A percentile compares a stretch with the other conserved stretches of the same genome.
phyloP scores from a whole-genome alignment of 495 filamentous ascomycete species.

The Daldinia grandis region DNA sequence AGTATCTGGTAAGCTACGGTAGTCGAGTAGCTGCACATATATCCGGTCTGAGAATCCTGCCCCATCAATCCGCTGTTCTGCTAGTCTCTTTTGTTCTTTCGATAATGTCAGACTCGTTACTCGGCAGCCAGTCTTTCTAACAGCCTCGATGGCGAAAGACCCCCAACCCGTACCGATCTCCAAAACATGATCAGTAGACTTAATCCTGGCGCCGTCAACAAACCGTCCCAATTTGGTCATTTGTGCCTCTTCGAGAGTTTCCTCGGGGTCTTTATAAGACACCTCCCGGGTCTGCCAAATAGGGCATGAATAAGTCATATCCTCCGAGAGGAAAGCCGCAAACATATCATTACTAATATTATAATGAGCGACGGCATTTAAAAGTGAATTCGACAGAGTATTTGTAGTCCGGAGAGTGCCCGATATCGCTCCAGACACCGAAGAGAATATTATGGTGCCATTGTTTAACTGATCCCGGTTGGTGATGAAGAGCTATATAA shows the following conservation, averaged over 20 bases:
- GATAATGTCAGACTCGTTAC: slow-evolving; percentile 70
- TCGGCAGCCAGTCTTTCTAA: slow-evolving; percentile 64
- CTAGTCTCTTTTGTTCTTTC: slow-evolving; percentile 67
- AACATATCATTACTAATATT: slow-evolving; percentile 81
- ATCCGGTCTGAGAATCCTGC: slow-evolving; percentile 63
- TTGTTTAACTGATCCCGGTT: slow-evolving; percentile 67
- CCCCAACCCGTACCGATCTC: slow-evolving; percentile 79
- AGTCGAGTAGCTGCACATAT: slow-evolving; percentile 68
- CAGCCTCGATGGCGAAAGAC: slow-evolving; percentile 70
- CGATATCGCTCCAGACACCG: slow-evolving; percentile 58
- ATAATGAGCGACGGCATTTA: slow-evolving; percentile 76
- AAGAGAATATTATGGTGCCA: slow-evolving; percentile 66
- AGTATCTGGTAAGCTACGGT: slow-evolving; percentile 63
- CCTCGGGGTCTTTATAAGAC: slow-evolving; percentile 45
- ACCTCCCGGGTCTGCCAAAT: slow-evolving; percentile 64
- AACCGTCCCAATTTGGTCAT: slow-evolving; percentile 69
- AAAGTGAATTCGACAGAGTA: slow-evolving; percentile 67
- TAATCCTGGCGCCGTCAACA: slow-evolving; percentile 67
- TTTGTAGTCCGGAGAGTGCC: slow-evolving; percentile 67
- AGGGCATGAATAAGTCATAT: slow-evolving; percentile 81
- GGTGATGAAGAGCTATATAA: slow-evolving; percentile 67
- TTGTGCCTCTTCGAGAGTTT: slow-evolving; percentile 71
- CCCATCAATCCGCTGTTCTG: slow-evolving; percentile 63
- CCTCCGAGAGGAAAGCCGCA: slow-evolving; percentile 72
- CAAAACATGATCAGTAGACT: slow-evolving; percentile 68